A percentile compares a stretch with the other conserved stretches of the same genome.
These are phyloP conservation scores for Paraphoma chrysanthemicola DNA, from an alignment of 2,329 filamentous ascomycete species.

Conservation along the genomic window DNA sequence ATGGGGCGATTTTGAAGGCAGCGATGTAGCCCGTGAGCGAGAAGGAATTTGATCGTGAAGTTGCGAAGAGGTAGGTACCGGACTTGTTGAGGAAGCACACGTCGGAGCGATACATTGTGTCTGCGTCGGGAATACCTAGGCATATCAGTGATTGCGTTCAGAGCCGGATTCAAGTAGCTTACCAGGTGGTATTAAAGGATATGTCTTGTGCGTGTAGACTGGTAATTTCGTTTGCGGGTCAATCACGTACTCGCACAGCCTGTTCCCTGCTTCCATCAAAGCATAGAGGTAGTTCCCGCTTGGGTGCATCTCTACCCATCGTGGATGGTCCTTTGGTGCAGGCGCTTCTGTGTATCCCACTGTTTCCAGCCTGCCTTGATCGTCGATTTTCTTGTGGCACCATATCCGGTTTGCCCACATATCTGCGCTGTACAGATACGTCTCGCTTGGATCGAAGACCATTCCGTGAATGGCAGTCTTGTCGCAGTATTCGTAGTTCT, in stretches of 20 bases:
- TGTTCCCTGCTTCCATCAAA: conserved; percentile 89
- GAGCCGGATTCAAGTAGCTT: conserved; percentile 40
- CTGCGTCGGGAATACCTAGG: conserved; percentile 55
- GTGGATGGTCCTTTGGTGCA: conserved; percentile 75
- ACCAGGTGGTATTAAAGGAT: conserved; percentile 80
- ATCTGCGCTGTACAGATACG: conserved; percentile 80
- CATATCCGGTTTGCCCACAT: conserved; percentile 81
- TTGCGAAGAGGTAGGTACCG: conserved; percentile 81
- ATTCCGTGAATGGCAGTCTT: conserved; percentile 80
- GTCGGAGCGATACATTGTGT: conserved; percentile 78
- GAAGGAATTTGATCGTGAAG: conserved; percentile 78
- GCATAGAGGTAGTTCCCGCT: conserved; percentile 81
- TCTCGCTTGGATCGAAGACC: conserved; percentile 77
- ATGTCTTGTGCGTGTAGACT: conserved; percentile 77
- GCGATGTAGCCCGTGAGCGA: conserved; percentile 82
- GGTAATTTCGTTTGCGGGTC: conserved; percentile 76
- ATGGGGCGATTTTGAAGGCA: conserved; percentile 73
- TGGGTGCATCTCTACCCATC: conserved; percentile 87
- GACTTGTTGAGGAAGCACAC: conserved; percentile 77
- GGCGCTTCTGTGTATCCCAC: conserved; percentile 78
- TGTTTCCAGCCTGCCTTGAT: conserved; percentile 69
- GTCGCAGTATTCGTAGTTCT: conserved; percentile 75
- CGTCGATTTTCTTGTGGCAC: conserved; percentile 75
- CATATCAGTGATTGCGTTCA: neutral
- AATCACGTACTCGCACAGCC: conserved; percentile 81